phyloP scores from a whole-genome alignment of 2,329 filamentous ascomycete species.

The Aquanectria penicillioides region DNA sequence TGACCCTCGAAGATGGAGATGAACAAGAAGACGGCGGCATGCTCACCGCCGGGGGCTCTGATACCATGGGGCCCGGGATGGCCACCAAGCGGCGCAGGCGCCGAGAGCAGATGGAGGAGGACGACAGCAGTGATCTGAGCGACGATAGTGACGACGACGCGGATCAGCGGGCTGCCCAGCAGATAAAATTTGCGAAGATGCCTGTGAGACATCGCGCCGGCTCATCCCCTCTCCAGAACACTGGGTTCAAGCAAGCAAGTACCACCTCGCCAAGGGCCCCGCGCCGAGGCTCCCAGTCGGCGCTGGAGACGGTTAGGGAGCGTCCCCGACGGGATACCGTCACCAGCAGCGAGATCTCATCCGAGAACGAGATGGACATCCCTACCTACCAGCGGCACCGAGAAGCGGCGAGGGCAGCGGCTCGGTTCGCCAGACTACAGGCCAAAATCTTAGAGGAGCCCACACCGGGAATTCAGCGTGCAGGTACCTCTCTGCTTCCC shows the following conservation, averaged over 20 bases:
- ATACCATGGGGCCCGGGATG: constrained; percentile 75
- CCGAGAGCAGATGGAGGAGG: constrained; percentile 82
- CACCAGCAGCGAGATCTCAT: constrained; percentile 85
- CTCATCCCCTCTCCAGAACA: constrained; percentile 83
- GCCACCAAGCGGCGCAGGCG: constrained; percentile 73
- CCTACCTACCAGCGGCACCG: constrained; percentile 71
- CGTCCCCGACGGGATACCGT: constrained; percentile 78
- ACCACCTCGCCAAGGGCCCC: constrained; percentile 59
- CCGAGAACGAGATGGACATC: constrained; percentile 81
- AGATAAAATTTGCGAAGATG: constrained; percentile 97
- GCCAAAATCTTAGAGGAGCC: constrained; percentile 53
- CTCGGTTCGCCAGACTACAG: constrained; percentile 51
- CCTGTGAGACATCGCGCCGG: constrained; percentile 86
- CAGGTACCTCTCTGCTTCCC: constrained; percentile 62
- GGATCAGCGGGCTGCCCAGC: constrained; percentile 80
- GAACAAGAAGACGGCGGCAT: constrained; percentile 80
- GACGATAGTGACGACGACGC: constrained; percentile 86
- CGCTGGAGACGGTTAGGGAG: constrained; percentile 75
- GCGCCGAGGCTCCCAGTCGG: constrained; percentile 76
- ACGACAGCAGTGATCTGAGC: constrained; percentile 85
- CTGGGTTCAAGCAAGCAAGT: constrained; percentile 65
- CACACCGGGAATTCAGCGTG: constrained; percentile 52
- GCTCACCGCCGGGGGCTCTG: constrained; percentile 73
- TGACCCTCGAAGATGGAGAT: constrained; percentile 75
- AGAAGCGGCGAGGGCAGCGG: constrained; percentile 68